Conservation (phyloP, 140 eudicot genomes). For the Senecio squalidus region DNA sequence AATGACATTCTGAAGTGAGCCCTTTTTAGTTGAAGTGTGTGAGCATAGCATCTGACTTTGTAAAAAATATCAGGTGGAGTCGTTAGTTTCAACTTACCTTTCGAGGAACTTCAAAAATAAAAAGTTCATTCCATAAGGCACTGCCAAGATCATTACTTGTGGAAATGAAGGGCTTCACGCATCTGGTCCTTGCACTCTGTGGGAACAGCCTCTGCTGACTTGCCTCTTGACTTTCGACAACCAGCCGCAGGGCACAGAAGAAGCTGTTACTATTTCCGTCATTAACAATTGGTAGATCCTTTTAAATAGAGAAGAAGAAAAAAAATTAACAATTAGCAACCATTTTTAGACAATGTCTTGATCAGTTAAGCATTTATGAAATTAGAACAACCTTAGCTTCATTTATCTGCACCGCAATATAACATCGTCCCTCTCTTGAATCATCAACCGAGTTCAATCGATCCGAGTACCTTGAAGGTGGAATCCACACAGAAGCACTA, state of each 20-base stretch:
- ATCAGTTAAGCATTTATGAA: not conserved
- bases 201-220: conserved; percentile 93
- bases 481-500: conserved; percentile 64
- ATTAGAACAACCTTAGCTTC: conserved; percentile 69
- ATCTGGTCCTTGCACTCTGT: conserved; percentile 97
- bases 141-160: conserved; percentile 45
- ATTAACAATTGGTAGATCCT: conserved; percentile 79
- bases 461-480: conserved; percentile 87
- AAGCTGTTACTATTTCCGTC: conserved; percentile 91
- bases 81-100: conserved; percentile 46
- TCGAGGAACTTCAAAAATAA: conserved; percentile 94
- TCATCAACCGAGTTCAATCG: conserved; percentile 71
- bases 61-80: conserved; percentile 5
- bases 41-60: conserved; percentile 6
- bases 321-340: conserved; percentile 8
- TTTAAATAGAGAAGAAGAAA: conserved; percentile 12
- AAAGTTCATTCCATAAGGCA: conserved; percentile 94
- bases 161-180: conserved; percentile 57
- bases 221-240: conserved; percentile 77
- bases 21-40: conserved; percentile 1
- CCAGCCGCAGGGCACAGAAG: conserved; percentile 93
- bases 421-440: conserved; percentile 72
- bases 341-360: not conserved
- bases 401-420: conserved; percentile 66
- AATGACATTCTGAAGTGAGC: not conserved